Evolutionary conservation across 768 basidiomycete genomes (phyloP).

Genomic region (Suillus subaureus): DNA sequence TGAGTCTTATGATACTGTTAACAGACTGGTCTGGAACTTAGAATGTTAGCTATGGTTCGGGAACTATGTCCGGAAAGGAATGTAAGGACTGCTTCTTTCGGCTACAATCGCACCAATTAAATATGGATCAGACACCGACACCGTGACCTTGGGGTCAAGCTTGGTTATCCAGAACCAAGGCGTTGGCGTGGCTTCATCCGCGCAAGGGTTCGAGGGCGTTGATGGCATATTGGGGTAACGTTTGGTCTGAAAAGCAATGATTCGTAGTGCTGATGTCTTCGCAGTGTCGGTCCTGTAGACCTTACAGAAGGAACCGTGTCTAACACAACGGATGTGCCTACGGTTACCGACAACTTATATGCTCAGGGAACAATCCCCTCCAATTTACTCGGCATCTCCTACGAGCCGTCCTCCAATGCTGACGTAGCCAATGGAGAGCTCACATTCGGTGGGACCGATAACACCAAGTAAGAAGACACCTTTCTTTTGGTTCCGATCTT

Average conservation of each 20-base stretch:
- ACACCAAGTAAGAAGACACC: conserved; percentile 35
- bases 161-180: conserved; percentile 46
- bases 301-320: conserved; percentile 44
- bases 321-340: conserved; percentile 39
- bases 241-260: background rate
- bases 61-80: conserved; percentile 54
- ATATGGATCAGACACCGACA: conserved; percentile 41
- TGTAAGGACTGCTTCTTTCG: conserved; percentile 32
- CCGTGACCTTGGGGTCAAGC: conserved; percentile 39
- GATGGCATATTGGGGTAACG: conserved; percentile 52
- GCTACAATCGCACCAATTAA: background rate
- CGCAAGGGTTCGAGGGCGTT: conserved; percentile 43
- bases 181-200: conserved; percentile 43
- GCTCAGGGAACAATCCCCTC: conserved; percentile 45
- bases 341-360: conserved; percentile 57
- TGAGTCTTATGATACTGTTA: conserved; percentile 17
- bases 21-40: conserved; percentile 19
- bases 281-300: conserved; percentile 50
- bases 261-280: background rate
- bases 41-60: conserved; percentile 58
- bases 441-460: conserved; percentile 50
- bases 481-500: background rate
- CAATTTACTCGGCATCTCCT: conserved; percentile 51
- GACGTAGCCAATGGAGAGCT: conserved; percentile 50
- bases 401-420: conserved; percentile 41